Base-by-base conservation (phyloP, 2,329 filamentous ascomycete species). In the Dactylellina sp. region DNA sequence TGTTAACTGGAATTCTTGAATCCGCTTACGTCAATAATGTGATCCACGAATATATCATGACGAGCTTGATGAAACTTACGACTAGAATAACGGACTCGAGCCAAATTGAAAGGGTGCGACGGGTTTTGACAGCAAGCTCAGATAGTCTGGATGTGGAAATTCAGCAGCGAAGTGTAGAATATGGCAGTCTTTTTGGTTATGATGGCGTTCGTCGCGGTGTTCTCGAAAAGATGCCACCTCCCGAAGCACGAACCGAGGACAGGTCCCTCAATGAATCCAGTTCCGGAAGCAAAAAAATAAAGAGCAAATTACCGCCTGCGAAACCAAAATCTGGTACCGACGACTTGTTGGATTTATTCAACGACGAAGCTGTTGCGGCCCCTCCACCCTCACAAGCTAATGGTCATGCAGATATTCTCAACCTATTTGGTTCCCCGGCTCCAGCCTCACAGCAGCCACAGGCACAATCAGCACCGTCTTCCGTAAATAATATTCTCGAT, bases 211-310 rank as follows among this genome's bases (percentile, higher is more conserved):
- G 94, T 62, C 87, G 87, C 71, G 95, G 95, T 68, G 95, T 99
- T 1, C 84, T 99, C 9, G 95, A 99, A 82, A 96, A 95, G 81
- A 99, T 99, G 96, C 95, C 95, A 6, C 88, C 95, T 1, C 95
- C 95, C 7, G 94, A 98, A 81, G 98, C 99, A 79, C 92, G 94
- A 77, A 95, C 99, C 80, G 92, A 96, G 81, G 94, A 95, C 62
- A 87, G 94, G 72, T 93, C 97, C 1, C 85, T 99, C 16, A 93
- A 93, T 46, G 91, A 94, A 79, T 89, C 92, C 0, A 85, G 88
- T 0, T 79, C 81, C 5, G 75, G 80, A 32, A 81, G 81, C 71
- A 89, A 89, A 81, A 87, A 89, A 78, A 85, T 86, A 76, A 89
- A 87, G 81, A 88, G 89, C 79, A 84, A 84, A 78, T 83, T 49